Base-by-base conservation (phyloP, 305 asterid species). In the Ajuga reptans region DNA sequence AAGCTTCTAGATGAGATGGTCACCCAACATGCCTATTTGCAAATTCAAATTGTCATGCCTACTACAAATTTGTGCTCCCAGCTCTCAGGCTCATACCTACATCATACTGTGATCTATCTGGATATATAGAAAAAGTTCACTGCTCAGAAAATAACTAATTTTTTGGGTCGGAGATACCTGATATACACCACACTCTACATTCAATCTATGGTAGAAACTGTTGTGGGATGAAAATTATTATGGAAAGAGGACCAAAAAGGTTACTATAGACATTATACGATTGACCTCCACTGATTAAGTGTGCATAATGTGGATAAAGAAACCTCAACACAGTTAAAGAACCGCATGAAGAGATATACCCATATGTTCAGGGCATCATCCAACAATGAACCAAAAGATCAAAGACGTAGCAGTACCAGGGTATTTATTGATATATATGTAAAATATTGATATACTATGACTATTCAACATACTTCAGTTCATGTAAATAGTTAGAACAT, bases 351-450 rank as follows among this genome's bases (percentile, higher is more conserved):
- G 8, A 12, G 18, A 36, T 54, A 39, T 14, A 31, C n/a, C 14
- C 6, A 6, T 2, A 46, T 43, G 56, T 17, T 11, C 15, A 53
- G 59, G 62, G 60, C 47, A 51, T 33, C 47, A 76, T 47, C 64
- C 11, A 54, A 64, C 10, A 36, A 51, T 31, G 60, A 51, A 64
- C 66, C 34, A 50, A 64, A 64, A 57, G 62, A 63, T 65, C 41
- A 49, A 11, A 16, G 36, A 52, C 34, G 7, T 7, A 51, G 31
- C 2, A 37, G 47, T 45, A 45, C 9, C 17, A 43, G 31, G n/a
- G 29, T 7, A 12, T 66, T n/a, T 34, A 54, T 49, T 33, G 34
- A 57, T 73, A 1, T 34, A 66, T 12, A 2, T 21, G 27, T 56
- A 33, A 15, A 36, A 37, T 16, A 16, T 37, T 64, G 12, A 24